Evolutionary conservation across 305 asterid species (phyloP).

Genomic region (Ruellia speciosa): DNA sequence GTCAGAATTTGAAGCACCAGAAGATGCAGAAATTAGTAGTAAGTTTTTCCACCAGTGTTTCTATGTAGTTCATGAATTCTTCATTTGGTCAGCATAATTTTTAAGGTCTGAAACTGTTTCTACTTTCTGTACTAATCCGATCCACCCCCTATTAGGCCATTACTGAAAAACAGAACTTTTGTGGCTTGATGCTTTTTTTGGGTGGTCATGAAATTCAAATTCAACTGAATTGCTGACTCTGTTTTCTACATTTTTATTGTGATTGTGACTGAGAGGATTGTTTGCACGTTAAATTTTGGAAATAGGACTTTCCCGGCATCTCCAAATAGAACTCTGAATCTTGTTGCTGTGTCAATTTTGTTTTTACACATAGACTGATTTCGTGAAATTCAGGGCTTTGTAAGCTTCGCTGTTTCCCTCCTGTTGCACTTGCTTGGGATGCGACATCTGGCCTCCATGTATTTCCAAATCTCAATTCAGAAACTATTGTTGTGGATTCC

Average conservation of each 20-base stretch:
- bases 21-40: constrained; percentile 62
- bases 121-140: not conserved
- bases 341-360: constrained; percentile 6
- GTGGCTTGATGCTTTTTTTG: too few species aligned
- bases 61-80: too few species aligned
- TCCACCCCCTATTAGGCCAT: not conserved
- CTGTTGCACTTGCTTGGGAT: constrained; percentile 98
- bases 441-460: constrained; percentile 81
- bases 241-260: too few species aligned
- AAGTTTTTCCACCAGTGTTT: constrained; percentile 23
- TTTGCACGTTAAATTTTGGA: not conserved
- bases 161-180: too few species aligned
- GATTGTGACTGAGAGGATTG: not conserved
- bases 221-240: too few species aligned
- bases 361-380: constrained; percentile 21
- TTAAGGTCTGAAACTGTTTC: not conserved
- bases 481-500: constrained; percentile 85
- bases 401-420: constrained; percentile 93
- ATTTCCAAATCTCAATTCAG: constrained; percentile 77
- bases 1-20: constrained; percentile 69
- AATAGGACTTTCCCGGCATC: too few species aligned
- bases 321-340: not conserved
- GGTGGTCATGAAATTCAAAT: too few species aligned
- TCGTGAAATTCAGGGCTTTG: constrained; percentile 60
- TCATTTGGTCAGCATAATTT: too few species aligned